Base-by-base conservation (phyloP, 176 grass and related monocot species). In the Phoenix dactylifera region DNA sequence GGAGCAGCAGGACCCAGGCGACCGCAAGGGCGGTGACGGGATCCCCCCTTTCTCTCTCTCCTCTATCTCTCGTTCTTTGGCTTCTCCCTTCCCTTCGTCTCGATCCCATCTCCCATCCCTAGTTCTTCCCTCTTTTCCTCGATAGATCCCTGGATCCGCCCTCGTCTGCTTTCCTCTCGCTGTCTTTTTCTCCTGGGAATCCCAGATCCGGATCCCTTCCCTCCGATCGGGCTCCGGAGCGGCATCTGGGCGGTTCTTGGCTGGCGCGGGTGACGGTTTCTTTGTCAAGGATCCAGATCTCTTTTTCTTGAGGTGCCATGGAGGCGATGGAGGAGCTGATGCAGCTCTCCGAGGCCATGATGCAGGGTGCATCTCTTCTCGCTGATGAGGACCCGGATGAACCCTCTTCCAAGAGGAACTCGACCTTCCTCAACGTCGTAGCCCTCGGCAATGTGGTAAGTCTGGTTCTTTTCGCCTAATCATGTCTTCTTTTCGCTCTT, bases 401-500 rank as follows among this genome's bases (percentile, higher is more conserved):
- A 20, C 32, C 84, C 50, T 67, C 72, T 62, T 57, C 88, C 24
- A 82, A 75, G 70, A 66, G 93, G 63, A 76, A 76, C 1, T 85
- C 93, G 64, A 98, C 93, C 59, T 92, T 92, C 65, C 84, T 98
- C 66, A 89, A 92, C 80, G 88, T 89, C 63, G 76, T 98, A 58
- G 79, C 67, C 22, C 93, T 98, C 61, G 93, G 93, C 84, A 92
- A 98, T 83, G 82, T 98, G 59, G 93, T 98, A 83, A 77, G 87
- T 85, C 50, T 20, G 35, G 35, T 24, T 51, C 20, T 44, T 44
- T 26, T 18, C 3, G 15, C 16, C 16, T 74, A 29, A 18, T 49
- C 25, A 1, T 51, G 18, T 29, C 16, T 53, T 58, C n/a, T 53
- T 55, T 55, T 30, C 9, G 26, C 22, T 23, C 51, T 55, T 19